A percentile compares a stretch with the other conserved stretches of the same genome.
Evolutionary conservation across 495 filamentous ascomycete genomes (phyloP).

Genomic region (Neurospora tetrasperma): DNA sequence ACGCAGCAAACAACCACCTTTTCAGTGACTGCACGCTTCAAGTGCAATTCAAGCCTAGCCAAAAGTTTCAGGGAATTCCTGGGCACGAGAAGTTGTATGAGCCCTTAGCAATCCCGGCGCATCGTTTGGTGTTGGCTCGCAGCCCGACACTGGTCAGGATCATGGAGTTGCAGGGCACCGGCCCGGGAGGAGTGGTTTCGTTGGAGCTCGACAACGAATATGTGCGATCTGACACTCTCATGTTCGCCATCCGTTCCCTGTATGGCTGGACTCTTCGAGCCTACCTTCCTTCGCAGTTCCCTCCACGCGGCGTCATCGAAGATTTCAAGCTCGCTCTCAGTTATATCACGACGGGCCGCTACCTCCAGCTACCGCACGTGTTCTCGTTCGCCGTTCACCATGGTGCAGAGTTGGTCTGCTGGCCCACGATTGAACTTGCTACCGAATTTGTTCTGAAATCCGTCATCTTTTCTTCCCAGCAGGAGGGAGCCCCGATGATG

Average conservation of each 20-base stretch:
- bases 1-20: constrained; percentile 29
- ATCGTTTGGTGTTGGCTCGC: constrained; percentile 42
- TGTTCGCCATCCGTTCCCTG: constrained; percentile 35
- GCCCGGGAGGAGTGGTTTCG: constrained; percentile 22
- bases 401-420: constrained; percentile 36
- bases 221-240: constrained; percentile 38
- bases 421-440: constrained; percentile 44
- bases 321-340: constrained; percentile 40
- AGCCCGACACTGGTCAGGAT: constrained; percentile 29
- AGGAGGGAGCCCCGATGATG: constrained; percentile 4
- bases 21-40: constrained; percentile 41
- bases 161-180: constrained; percentile 13
- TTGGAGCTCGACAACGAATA: constrained; percentile 39
- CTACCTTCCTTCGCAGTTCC: constrained; percentile 12
- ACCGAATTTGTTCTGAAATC: constrained; percentile 27
- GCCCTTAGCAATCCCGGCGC: constrained; percentile 33
- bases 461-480: constrained; percentile 15
- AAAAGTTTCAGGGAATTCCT: constrained; percentile 34
- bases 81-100: constrained; percentile 28
- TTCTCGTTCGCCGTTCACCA: constrained; percentile 34
- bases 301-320: constrained; percentile 21
- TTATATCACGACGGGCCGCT: constrained; percentile 42
- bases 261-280: constrained; percentile 31
- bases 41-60: constrained; percentile 29
- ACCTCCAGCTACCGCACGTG: constrained; percentile 37